These are phyloP conservation scores for Komagataella ulmi DNA, from an alignment of 805 yeast species.

Conservation along the genomic window DNA sequence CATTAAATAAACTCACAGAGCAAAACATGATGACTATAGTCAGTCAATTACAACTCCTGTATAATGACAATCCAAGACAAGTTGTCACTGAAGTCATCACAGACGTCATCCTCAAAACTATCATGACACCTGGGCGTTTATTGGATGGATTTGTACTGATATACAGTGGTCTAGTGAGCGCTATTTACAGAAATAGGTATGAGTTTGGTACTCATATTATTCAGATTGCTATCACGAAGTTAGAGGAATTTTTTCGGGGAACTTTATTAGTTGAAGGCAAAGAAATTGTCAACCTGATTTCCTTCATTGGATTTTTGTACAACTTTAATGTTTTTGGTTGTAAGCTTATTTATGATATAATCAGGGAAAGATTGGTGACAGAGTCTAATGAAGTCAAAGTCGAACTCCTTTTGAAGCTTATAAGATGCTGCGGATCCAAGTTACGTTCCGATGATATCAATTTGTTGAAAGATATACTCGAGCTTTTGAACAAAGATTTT, in stretches of 20 bases:
- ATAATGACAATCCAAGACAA: constrained; percentile 59
- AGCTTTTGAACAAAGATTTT: constrained; percentile 33
- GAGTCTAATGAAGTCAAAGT: constrained; percentile 55
- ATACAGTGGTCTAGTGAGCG: constrained; percentile 65
- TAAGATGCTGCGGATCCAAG: constrained; percentile 70
- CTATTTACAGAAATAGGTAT: constrained; percentile 73
- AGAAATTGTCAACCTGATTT: constrained; percentile 39
- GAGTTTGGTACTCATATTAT: constrained; percentile 83
- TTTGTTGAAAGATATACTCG: constrained; percentile 68
- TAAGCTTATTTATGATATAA: constrained; percentile 63
- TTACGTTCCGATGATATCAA: constrained; percentile 84
- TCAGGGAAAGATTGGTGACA: constrained; percentile 25
- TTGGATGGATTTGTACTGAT: constrained; percentile 69
- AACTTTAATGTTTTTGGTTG: constrained; percentile 67
- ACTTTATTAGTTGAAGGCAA: constrained; percentile 15
- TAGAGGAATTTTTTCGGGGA: constrained; percentile 29
- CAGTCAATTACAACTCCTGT: constrained; percentile 52
- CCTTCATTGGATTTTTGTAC: constrained; percentile 66
- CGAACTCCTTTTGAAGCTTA: constrained; percentile 59
- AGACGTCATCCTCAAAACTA: constrained; percentile 46
- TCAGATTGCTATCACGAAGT: constrained; percentile 65
- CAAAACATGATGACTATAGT: constrained; percentile 65
- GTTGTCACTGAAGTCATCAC: constrained; percentile 64
- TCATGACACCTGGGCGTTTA: constrained; percentile 48
- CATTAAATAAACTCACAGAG: constrained; percentile 81